Evolutionary conservation across 129 eudicot species (phyloP).

Genomic region (Scalesia atractyloides): DNA sequence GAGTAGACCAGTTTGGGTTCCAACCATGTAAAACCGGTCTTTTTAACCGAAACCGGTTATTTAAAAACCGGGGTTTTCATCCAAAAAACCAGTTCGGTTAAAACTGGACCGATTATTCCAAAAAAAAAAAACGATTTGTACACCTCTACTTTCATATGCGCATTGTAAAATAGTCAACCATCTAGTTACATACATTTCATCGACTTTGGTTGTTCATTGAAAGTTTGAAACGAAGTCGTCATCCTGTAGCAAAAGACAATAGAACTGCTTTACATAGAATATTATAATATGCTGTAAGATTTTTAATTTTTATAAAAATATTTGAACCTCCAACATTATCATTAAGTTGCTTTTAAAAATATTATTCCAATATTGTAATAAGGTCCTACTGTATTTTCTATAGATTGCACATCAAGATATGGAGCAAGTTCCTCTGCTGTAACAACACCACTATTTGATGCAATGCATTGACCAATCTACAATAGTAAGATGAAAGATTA

Average conservation of each 20-base stretch:
- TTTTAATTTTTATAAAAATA: neutral
- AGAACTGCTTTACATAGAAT: constrained; percentile 32
- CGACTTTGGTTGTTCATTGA: constrained; percentile 94
- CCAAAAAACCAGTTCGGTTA: too few relatives aligned
- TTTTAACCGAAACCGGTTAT: too few relatives aligned
- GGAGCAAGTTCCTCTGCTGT: constrained; percentile 99
- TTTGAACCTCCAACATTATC: neutral
- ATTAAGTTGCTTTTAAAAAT: neutral
- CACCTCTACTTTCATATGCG: constrained; percentile 14
- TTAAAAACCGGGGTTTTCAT: too few relatives aligned
- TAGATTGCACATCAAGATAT: constrained; percentile 77
- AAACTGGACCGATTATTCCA: too few relatives aligned
- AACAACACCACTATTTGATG: constrained; percentile 89
- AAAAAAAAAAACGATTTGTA: too few relatives aligned
- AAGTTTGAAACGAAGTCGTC: constrained; percentile 73
- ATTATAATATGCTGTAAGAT: neutral
- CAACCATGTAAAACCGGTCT: too few relatives aligned
- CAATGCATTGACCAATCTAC: constrained; percentile 86
- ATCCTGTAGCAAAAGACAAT: constrained; percentile 50
- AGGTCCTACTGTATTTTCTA: constrained; percentile 53
- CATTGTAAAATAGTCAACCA: neutral
- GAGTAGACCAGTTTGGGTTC: too few relatives aligned
- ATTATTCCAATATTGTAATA: constrained; percentile 10
- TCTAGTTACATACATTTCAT: constrained; percentile 72
- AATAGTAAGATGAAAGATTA: constrained; percentile 14